Conservation (phyloP, 2,329 filamentous ascomycete genomes). For the Diaporthe velutina region DNA sequence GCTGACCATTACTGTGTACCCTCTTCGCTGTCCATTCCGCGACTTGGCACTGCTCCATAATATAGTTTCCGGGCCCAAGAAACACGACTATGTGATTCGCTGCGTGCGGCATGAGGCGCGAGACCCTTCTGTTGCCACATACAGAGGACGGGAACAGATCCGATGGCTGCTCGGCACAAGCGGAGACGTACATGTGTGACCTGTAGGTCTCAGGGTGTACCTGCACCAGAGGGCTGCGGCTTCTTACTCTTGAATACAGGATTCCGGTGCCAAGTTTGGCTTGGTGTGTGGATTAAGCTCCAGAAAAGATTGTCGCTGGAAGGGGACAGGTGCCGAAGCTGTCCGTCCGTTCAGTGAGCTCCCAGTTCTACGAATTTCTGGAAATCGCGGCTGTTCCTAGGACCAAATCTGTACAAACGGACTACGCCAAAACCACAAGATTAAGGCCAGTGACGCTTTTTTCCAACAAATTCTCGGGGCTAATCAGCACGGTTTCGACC, state of each 20-base stretch:
- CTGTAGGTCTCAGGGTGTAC: not conserved
- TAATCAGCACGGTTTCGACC: not conserved
- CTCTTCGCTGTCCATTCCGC: slow-evolving; percentile 15
- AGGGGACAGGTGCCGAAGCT: not conserved
- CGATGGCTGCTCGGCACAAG: not conserved
- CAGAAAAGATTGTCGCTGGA: not conserved
- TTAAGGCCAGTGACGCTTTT: not conserved
- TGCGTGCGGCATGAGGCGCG: not conserved
- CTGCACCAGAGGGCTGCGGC: not conserved
- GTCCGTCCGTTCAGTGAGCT: not conserved
- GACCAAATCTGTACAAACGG: not conserved
- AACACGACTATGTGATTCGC: not conserved
- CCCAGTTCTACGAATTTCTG: not conserved
- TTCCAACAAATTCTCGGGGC: not conserved
- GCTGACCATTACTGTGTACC: slow-evolving; percentile 16
- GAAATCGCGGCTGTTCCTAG: not conserved
- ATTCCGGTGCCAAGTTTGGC: not conserved
- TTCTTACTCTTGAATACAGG: not conserved
- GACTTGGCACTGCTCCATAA: slow-evolving; percentile 19
- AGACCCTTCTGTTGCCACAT: not conserved
- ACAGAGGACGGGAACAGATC: not conserved
- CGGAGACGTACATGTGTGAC: not conserved
- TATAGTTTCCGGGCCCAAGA: not conserved
- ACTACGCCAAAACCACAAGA: not conserved
- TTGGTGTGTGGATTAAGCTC: slow-evolving; percentile 10